A percentile compares a stretch with the other conserved stretches of the same genome.
Conservation (phyloP, 768 basidiomycete genomes). For the Kwoniella dendrophila region DNA sequence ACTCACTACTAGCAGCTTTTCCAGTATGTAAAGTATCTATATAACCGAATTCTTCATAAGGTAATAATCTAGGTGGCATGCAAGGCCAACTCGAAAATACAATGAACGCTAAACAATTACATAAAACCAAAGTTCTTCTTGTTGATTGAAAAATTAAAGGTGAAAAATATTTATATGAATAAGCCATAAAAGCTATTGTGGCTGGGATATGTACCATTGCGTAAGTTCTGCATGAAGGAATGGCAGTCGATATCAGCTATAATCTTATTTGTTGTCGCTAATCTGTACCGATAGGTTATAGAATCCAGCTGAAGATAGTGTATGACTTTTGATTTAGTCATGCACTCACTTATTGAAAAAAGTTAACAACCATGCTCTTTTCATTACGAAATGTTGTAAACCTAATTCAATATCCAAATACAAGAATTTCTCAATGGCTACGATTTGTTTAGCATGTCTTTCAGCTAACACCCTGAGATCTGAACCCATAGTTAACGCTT, state of each 20-base stretch:
- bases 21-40: slow-evolving; percentile 45
- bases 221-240: slow-evolving; percentile 31
- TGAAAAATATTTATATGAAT: slow-evolving; percentile 38
- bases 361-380: slow-evolving; percentile 22
- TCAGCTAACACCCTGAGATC: slow-evolving; percentile 37
- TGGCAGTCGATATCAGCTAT: not conserved
- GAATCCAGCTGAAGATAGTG: no score
- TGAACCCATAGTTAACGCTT: slow-evolving; percentile 47
- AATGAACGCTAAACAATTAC: slow-evolving; percentile 46
- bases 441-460: slow-evolving; percentile 35
- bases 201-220: slow-evolving; percentile 51
- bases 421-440: slow-evolving; percentile 32
- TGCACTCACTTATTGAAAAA: slow-evolving; percentile 46
- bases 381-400: slow-evolving; percentile 38
- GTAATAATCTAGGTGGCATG: slow-evolving; percentile 47
- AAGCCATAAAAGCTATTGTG: slow-evolving; percentile 48
- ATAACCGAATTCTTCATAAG: slow-evolving; percentile 40
- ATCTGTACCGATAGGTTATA: not conserved
- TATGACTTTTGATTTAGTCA: no score
- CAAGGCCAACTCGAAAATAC: slow-evolving; percentile 49
- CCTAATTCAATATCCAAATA: slow-evolving; percentile 43
- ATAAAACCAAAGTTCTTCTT: slow-evolving; percentile 43
- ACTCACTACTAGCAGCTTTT: slow-evolving; percentile 42
- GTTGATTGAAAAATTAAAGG: slow-evolving; percentile 40
- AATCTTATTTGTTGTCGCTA: not conserved